A percentile compares a stretch with the other conserved stretches of the same genome.
phyloP scores from a whole-genome alignment of 345 rosid genomes.

The Rhizophora apiculata region DNA sequence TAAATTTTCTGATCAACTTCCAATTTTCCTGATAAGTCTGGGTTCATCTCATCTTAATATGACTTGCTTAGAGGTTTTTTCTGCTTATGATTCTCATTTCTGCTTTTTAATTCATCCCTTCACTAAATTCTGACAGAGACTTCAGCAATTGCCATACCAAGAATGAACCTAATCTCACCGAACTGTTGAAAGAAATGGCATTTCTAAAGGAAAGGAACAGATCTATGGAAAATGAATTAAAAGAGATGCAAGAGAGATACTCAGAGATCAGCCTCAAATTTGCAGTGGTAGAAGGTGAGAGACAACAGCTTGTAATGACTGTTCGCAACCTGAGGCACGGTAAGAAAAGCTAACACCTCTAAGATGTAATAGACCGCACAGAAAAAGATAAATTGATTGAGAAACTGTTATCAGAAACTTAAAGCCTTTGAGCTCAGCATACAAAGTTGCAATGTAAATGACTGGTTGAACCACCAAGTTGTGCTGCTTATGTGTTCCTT shows the following conservation, averaged over 20 bases:
- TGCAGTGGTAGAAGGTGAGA: constrained; percentile 95
- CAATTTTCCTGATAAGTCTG: constrained; percentile 1
- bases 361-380: background rate
- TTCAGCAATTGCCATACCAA: constrained; percentile 16
- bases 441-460: constrained; percentile 35
- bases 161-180: constrained; percentile 31
- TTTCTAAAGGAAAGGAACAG: constrained; percentile 60
- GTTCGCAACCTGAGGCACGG: constrained; percentile 80
- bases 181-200: constrained; percentile 23
- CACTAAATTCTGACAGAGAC: constrained; percentile 27
- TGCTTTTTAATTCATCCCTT: background rate
- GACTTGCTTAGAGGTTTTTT: no score
- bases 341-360: constrained; percentile 37
- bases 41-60: background rate
- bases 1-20: background rate
- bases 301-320: constrained; percentile 91
- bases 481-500: background rate
- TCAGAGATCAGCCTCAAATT: constrained; percentile 85
- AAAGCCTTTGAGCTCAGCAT: constrained; percentile 43
- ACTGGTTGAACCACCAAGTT: background rate
- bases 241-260: constrained; percentile 93
- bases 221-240: constrained; percentile 74
- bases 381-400: constrained; percentile 23
- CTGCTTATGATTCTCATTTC: constrained; percentile 1
- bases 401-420: constrained; percentile 47